These are phyloP conservation scores for Sonneratia caseolaris DNA, from an alignment of 345 rosid species.

Conservation along the genomic window DNA sequence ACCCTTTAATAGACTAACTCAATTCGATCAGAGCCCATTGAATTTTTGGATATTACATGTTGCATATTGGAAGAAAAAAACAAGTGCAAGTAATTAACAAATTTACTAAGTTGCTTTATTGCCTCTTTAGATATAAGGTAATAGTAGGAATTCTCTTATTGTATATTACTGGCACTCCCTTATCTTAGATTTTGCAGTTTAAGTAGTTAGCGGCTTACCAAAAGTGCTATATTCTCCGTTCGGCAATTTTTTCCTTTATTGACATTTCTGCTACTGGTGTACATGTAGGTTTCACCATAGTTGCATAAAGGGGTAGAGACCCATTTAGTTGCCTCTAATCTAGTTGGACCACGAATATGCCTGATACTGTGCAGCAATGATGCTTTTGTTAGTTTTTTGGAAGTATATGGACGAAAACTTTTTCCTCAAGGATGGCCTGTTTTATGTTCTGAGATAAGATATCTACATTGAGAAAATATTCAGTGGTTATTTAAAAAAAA, in stretches of 20 bases:
- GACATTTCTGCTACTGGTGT: not conserved
- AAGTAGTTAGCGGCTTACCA: not conserved
- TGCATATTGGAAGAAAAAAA: too few relatives aligned
- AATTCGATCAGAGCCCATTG: too few relatives aligned
- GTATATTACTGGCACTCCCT: not conserved
- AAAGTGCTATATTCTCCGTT: not conserved
- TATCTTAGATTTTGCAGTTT: not conserved
- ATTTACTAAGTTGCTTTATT: not conserved
- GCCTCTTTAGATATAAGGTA: not conserved
- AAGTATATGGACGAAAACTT: too few relatives aligned
- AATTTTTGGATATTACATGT: too few relatives aligned
- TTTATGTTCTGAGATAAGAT: too few relatives aligned
- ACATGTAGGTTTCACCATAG: not conserved
- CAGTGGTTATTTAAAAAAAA: too few relatives aligned
- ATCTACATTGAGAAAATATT: too few relatives aligned
- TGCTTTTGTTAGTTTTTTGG: too few relatives aligned
- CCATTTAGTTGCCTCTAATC: not conserved
- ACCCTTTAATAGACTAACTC: too few relatives aligned
- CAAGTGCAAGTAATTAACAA: too few relatives aligned
- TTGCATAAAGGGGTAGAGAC: too few relatives aligned
- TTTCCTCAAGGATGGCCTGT: too few relatives aligned
- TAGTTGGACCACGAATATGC: not conserved
- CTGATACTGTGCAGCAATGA: not conserved
- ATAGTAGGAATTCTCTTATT: not conserved
- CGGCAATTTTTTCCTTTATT: not conserved